Conservation (phyloP, 352 stramenopile genomes). For the Globisporangium splendens region DNA sequence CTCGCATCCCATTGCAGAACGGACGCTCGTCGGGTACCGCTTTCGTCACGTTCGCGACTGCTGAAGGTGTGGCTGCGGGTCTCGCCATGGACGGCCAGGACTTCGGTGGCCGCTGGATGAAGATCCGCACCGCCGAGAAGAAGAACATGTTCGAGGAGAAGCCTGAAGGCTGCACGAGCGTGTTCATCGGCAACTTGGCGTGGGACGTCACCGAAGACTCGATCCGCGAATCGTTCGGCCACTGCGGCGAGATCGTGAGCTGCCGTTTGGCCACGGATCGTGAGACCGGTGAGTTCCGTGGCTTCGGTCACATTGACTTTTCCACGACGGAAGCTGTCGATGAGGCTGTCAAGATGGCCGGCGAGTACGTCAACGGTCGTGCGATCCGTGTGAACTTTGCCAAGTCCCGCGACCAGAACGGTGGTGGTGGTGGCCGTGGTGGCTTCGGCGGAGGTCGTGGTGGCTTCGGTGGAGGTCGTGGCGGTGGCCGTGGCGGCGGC, state of each 20-base stretch:
- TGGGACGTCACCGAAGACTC: slow-evolving; percentile 96
- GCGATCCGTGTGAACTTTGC: slow-evolving; percentile 95
- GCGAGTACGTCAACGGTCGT: slow-evolving; percentile 90
- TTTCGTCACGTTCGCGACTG: slow-evolving; percentile 91
- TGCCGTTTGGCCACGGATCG: slow-evolving; percentile 95
- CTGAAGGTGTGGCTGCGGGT: slow-evolving; percentile 69
- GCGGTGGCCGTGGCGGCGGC: slow-evolving; percentile 49
- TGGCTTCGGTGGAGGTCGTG: slow-evolving; percentile 35
- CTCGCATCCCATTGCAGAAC: slow-evolving; percentile 88
- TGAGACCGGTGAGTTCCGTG: slow-evolving; percentile 97
- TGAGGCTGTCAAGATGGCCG: slow-evolving; percentile 88
- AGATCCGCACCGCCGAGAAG: slow-evolving; percentile 88
- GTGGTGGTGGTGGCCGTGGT: slow-evolving; percentile 31
- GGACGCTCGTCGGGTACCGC: slow-evolving; percentile 92
- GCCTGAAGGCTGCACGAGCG: slow-evolving; percentile 92
- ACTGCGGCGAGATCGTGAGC: slow-evolving; percentile 94
- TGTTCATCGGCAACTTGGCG: slow-evolving; percentile 98
- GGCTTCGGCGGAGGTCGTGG: slow-evolving; percentile 65
- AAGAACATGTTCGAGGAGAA: slow-evolving; percentile 90
- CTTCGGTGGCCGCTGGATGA: slow-evolving; percentile 95
- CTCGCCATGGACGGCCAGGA: slow-evolving; percentile 92
- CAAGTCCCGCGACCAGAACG: slow-evolving; percentile 53
- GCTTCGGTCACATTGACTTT: slow-evolving; percentile 98
- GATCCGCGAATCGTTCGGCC: slow-evolving; percentile 89
- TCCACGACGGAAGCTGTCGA: slow-evolving; percentile 92